Percentiles rank a stretch among this genome's conserved stretches.
Conservation (phyloP, 2,329 filamentous ascomycete genomes). For the Sclerotinia nivalis region DNA sequence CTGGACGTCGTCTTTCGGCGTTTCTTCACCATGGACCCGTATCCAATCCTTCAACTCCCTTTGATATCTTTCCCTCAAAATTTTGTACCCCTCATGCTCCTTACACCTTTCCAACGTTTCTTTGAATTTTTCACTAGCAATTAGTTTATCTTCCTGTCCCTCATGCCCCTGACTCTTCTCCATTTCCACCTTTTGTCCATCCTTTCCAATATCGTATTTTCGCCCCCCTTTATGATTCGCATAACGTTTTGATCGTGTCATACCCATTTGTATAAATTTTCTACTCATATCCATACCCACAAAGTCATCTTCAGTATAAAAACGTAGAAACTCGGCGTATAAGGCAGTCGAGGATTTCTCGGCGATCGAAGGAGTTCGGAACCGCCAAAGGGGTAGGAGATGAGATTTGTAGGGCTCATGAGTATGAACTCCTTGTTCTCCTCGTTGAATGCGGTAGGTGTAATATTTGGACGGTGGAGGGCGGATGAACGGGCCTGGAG, state of each 20-base stretch:
- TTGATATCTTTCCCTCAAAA: background rate
- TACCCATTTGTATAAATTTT: constrained; percentile 67
- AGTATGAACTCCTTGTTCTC: constrained; percentile 61
- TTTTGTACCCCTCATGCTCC: constrained; percentile 2
- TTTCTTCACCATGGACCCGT: background rate
- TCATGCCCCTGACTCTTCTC: constrained; percentile 49
- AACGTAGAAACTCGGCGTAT: constrained; percentile 53
- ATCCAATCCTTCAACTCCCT: constrained; percentile 6
- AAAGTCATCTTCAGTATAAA: constrained; percentile 54
- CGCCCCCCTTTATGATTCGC: constrained; percentile 56
- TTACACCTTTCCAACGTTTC: constrained; percentile 46
- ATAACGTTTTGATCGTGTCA: constrained; percentile 61
- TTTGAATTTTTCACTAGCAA: constrained; percentile 51
- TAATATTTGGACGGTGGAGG: constrained; percentile 8
- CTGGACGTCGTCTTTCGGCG: background rate
- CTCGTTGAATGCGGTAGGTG: constrained; percentile 52
- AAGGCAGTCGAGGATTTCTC: constrained; percentile 51
- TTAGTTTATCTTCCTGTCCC: constrained; percentile 52
- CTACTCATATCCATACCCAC: constrained; percentile 65
- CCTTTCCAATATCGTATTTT: constrained; percentile 49
- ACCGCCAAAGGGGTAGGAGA: constrained; percentile 61
- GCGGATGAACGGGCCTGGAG: constrained; percentile 2
- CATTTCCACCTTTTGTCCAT: constrained; percentile 32
- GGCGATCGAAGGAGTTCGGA: constrained; percentile 55
- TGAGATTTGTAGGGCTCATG: constrained; percentile 64